phyloP scores from a whole-genome alignment of 2,329 filamentous ascomycete genomes.

The Cyphellophora attinorum region DNA sequence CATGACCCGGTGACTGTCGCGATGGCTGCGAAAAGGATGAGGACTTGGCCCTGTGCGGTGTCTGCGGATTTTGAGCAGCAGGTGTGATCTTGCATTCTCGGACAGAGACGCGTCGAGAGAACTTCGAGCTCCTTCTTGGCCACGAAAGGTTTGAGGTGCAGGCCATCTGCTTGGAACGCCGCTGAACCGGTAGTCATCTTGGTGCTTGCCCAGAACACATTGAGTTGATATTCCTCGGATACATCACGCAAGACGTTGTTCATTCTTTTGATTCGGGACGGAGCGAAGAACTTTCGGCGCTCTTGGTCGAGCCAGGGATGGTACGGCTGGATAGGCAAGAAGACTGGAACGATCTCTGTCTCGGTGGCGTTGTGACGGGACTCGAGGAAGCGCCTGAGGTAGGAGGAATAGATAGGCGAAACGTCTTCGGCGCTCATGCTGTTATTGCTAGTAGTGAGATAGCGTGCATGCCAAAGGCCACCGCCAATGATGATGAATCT shows the following conservation, averaged over 20 bases:
- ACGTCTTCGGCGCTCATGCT: neutral
- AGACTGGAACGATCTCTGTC: slow-evolving; percentile 25
- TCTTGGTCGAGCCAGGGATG: slow-evolving; percentile 34
- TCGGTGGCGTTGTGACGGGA: slow-evolving; percentile 6
- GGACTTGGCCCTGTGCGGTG: neutral
- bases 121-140: slow-evolving; percentile 42
- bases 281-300: slow-evolving; percentile 35
- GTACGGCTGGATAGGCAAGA: slow-evolving; percentile 39
- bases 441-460: slow-evolving; percentile 31
- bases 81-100: neutral
- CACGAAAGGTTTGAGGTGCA: slow-evolving; percentile 40
- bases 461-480: slow-evolving; percentile 46
- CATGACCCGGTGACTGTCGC: too few relatives aligned
- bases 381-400: slow-evolving; percentile 2
- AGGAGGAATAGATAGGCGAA: too few relatives aligned
- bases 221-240: slow-evolving; percentile 23
- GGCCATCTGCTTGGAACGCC: slow-evolving; percentile 37
- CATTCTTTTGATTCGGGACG: slow-evolving; percentile 42
- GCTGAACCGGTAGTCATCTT: slow-evolving; percentile 35
- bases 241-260: slow-evolving; percentile 41
- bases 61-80: neutral
- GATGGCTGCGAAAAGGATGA: too few relatives aligned
- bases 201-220: slow-evolving; percentile 42
- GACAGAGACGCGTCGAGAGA: slow-evolving; percentile 18
- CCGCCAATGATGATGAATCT: slow-evolving; percentile 39